Evolutionary conservation across 345 rosid species (phyloP).

Genomic region (Reutealis trisperma): DNA sequence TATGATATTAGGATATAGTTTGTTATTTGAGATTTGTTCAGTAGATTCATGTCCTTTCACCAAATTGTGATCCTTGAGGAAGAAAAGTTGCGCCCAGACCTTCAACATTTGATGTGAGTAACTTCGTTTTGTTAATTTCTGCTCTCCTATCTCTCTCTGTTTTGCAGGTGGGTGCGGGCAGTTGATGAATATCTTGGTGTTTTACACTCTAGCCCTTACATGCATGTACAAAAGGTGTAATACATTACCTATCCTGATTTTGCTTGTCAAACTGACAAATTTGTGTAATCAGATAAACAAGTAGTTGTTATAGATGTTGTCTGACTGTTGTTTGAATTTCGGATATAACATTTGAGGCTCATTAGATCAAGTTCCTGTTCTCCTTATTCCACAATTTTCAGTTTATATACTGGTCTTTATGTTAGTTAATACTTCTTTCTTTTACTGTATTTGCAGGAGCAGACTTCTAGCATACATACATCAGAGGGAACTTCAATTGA

Average conservation of each 20-base stretch:
- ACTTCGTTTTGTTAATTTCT: background rate
- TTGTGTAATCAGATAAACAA: background rate
- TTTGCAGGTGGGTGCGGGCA: conserved; percentile 90
- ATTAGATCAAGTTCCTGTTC: background rate
- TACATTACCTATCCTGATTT: conserved; percentile 1
- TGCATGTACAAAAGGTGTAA: conserved; percentile 63
- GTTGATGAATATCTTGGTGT: conserved; percentile 65
- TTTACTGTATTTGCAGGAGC: conserved; percentile 33
- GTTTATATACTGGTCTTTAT: background rate
- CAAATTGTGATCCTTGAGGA: background rate
- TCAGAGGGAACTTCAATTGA: conserved; percentile 53
- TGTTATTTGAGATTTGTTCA: background rate
- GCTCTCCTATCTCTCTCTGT: background rate
- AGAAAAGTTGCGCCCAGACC: background rate
- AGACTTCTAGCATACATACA: conserved; percentile 26
- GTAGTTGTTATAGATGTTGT: background rate
- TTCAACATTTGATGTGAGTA: background rate
- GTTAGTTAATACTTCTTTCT: background rate
- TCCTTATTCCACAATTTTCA: background rate
- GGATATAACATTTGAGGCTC: background rate
- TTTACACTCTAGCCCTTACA: conserved; percentile 58
- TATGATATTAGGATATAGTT: conserved; percentile 4
- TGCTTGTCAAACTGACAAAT: background rate
- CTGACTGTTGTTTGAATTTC: background rate
- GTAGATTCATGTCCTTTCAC: background rate